Evolutionary conservation across 257 asterid species (phyloP), one percentile per base, ranked within the genome.

Genomic region (Apocynum venetum): DNA sequence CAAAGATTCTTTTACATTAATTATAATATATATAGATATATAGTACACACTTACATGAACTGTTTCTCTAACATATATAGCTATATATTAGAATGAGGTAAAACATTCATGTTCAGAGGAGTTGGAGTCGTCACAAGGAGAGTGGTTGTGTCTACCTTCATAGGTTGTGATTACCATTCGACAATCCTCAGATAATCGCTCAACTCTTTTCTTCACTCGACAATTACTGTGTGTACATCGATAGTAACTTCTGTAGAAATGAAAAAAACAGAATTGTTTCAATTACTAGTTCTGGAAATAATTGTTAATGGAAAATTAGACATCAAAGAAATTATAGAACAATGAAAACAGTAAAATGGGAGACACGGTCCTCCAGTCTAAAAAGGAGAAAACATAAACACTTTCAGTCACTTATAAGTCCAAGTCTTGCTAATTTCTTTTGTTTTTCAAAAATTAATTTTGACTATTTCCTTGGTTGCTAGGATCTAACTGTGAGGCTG

Each of bases 101-200:
- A 91, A 91, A 80, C 98, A 87, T 72, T 92, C 98, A 47, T 88
- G 91, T 38, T 94, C 96, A 14, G 94, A 84, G 36, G 98, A 89
- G 86, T 91, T 92, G 11, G 96, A 89, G 44, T 94, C 97, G 80
- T 92, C 97, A 74, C 87, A 91, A 8, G 98, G 98, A 73, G 97
- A 77, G 81, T 95, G 99, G 86, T 88, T 93, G 86, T 95, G 99
- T 70, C 99, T 79, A 61, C 99, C 99, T 91, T 95, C 99, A 56
- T 95, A 93, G 31, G 98, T 95, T n/a, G 99, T 95, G 55, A 95
- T 95, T 4, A 95, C 99, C 99, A 95, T 93, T 52, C 97, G 79
- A 49, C 96, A 88, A 81, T 95, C 99, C 76, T 93, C 98, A 1
- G 98, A 92, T 8, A 95, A 85, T 74, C 99, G 71, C 83, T 95